These are phyloP conservation scores for Penicillium brasilianum DNA, from an alignment of 2,329 filamentous ascomycete species.

Conservation along the genomic window DNA sequence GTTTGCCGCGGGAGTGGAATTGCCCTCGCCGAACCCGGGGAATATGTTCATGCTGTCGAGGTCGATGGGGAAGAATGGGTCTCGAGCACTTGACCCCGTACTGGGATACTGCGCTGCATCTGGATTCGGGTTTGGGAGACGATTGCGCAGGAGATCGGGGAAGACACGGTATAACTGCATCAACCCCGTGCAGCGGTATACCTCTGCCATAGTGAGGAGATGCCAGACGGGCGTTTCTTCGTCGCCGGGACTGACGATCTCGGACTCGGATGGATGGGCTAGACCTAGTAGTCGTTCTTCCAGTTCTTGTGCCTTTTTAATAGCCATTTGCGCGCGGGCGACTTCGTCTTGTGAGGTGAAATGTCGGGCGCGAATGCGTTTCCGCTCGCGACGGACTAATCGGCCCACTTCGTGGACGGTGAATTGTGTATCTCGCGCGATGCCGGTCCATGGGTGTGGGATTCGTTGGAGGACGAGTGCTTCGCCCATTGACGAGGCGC, in stretches of 20 bases:
- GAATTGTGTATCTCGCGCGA: constrained; percentile 45
- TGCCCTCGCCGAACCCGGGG: constrained; percentile 23
- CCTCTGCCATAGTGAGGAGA: constrained; percentile 59
- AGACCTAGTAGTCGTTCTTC: constrained; percentile 56
- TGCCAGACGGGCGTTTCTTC: constrained; percentile 59
- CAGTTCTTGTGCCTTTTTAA: constrained; percentile 45
- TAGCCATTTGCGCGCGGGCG: constrained; percentile 39
- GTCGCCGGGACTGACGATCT: constrained; percentile 58
- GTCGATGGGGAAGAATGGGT: constrained; percentile 33
- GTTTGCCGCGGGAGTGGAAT: not conserved
- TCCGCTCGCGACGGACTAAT: constrained; percentile 44
- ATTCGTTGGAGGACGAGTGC: constrained; percentile 41
- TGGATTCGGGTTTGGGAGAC: constrained; percentile 40
- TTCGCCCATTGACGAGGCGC: constrained; percentile 30
- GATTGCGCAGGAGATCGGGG: constrained; percentile 55
- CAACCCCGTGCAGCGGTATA: constrained; percentile 58
- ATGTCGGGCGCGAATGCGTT: constrained; percentile 38
- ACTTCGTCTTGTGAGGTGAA: constrained; percentile 48
- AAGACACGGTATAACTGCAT: constrained; percentile 62
- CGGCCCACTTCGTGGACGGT: constrained; percentile 53
- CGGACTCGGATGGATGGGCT: constrained; percentile 53
- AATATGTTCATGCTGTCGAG: constrained; percentile 31
- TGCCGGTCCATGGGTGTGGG: constrained; percentile 48
- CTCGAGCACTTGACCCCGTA: constrained; percentile 12
- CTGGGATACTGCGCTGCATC: constrained; percentile 9